Percentiles rank a stretch among this genome's conserved stretches.
These are phyloP conservation scores for Pythium sukuiense DNA, from an alignment of 352 stramenopile genomes.

Conservation along the genomic window DNA sequence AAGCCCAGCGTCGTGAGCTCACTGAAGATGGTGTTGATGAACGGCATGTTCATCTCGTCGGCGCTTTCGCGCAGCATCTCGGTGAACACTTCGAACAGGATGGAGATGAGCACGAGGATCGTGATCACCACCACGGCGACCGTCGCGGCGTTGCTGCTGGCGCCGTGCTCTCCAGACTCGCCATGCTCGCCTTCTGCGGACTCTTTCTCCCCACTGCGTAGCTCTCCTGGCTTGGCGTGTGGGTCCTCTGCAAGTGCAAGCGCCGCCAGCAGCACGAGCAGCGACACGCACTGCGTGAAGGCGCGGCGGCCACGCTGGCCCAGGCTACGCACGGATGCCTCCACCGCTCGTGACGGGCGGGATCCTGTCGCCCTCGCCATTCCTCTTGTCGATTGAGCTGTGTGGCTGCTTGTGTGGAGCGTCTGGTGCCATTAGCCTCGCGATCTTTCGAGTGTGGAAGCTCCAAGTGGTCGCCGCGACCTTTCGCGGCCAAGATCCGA, in stretches of 20 bases:
- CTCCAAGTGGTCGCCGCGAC: not conserved
- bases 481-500: slow-evolving; percentile 3
- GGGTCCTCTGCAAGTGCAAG: slow-evolving; percentile 23
- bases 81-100: slow-evolving; percentile 25
- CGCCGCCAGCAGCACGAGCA: slow-evolving; percentile 25
- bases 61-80: slow-evolving; percentile 27
- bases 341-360: not conserved
- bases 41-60: slow-evolving; percentile 33
- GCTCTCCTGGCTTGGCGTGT: not conserved
- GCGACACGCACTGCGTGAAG: slow-evolving; percentile 8
- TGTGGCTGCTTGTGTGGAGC: not conserved
- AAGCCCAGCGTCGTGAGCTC: slow-evolving; percentile 29
- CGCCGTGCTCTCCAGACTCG: slow-evolving; percentile 1
- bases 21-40: slow-evolving; percentile 33
- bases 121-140: slow-evolving; percentile 64
- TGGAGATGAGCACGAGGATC: slow-evolving; percentile 60
- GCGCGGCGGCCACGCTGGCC: slow-evolving; percentile 5
- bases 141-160: slow-evolving; percentile 19
- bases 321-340: not conserved
- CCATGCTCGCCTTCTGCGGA: slow-evolving; percentile 2
- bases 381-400: not conserved
- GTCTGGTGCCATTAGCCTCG: not conserved
- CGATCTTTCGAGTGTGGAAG: slow-evolving; percentile 1
- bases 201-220: not conserved
- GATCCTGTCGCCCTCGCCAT: not conserved